Evolutionary conservation across 2,329 filamentous ascomycete genomes (phyloP).

Genomic region (Trichoderma sp.): DNA sequence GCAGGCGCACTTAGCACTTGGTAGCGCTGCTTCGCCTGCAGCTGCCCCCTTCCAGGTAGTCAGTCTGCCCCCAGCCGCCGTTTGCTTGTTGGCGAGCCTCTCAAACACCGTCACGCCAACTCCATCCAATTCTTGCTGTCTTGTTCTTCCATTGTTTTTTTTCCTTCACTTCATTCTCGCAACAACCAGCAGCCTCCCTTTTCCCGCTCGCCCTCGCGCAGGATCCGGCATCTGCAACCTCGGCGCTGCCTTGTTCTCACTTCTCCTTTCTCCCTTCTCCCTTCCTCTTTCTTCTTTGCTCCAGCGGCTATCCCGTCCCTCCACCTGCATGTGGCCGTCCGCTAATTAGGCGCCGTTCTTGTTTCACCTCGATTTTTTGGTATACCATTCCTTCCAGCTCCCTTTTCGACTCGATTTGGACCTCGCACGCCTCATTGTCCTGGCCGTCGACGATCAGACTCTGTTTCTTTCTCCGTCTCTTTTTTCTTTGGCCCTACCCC

Average conservation of each 20-base stretch:
- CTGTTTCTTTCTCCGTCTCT: not conserved
- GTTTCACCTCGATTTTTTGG: slow-evolving; percentile 32
- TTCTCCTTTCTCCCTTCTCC: slow-evolving; percentile 24
- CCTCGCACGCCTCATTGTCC: slow-evolving; percentile 20
- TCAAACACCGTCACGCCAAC: slow-evolving; percentile 15
- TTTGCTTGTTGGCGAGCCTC: slow-evolving; percentile 19
- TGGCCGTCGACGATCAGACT: slow-evolving; percentile 24
- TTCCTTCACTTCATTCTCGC: not conserved
- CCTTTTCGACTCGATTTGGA: slow-evolving; percentile 26
- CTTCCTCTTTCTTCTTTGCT: slow-evolving; percentile 20
- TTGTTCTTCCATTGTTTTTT: slow-evolving; percentile 5
- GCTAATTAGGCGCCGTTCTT: slow-evolving; percentile 33
- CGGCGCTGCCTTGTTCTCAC: slow-evolving; percentile 23
- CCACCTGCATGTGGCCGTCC: slow-evolving; percentile 30
- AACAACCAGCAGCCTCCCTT: slow-evolving; percentile 12
- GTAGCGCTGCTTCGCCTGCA: slow-evolving; percentile 19
- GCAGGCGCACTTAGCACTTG: slow-evolving; percentile 13
- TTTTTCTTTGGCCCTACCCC: not conserved
- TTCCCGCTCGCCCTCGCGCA: slow-evolving; percentile 19
- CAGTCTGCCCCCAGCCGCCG: slow-evolving; percentile 11
- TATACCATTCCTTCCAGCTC: slow-evolving; percentile 30
- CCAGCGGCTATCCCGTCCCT: slow-evolving; percentile 26
- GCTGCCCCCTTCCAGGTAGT: slow-evolving; percentile 4
- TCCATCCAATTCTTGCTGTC: slow-evolving; percentile 16
- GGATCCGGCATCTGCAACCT: slow-evolving; percentile 21